Evolutionary conservation across 2,329 filamentous ascomycete genomes (phyloP), one percentile per base, ranked within the genome.

Genomic region (Fusarium sambucinum): DNA sequence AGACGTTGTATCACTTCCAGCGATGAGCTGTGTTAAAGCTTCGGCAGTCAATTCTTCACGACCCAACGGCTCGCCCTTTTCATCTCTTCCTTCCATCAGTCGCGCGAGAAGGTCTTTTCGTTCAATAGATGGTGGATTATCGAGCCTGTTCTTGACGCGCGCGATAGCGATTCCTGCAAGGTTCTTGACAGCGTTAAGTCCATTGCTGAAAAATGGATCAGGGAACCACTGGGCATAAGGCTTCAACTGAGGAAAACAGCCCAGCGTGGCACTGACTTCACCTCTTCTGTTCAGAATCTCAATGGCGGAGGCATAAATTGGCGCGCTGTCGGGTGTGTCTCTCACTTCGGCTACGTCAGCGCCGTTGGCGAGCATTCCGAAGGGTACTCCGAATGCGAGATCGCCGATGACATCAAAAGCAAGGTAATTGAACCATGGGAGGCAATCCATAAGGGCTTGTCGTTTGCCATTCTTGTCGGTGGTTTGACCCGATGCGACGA

Each of bases 131-230:
- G 85, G 86, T n/a, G 90, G 89, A 61, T 87, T 87, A 12, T 91
- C 90, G 2, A 97, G 83, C 17, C 94, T 87, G 19, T 87, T 84
- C 68, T 89, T 90, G 50, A 97, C 94, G 7, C 92, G 86, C 1
- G 94, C 93, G 56, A 95, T 90, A 30, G 94, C 94, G 69, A 97
- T 97, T 40, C 94, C 94, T 1, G 93, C 92, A 3, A 97, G 86
- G 73, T 93, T 90, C 75, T 94, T 81, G 1, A 97, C 91, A 1
- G 92, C 92, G 40, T 86, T 80, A 30, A 95, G 80, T 13, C 93
- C 93, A 66, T 92, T 82, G 70, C 81, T 85, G 83, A 96, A 96
- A 83, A 96, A 96, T 2, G 90, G 86, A 74, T 96, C 93, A 0
- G 93, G 93, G 12, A 97, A 80, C 78, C 90, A 95, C 72, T 88